Conservation (phyloP, 1,284 basidiomycete species). For the Porogramme epimiltina region DNA sequence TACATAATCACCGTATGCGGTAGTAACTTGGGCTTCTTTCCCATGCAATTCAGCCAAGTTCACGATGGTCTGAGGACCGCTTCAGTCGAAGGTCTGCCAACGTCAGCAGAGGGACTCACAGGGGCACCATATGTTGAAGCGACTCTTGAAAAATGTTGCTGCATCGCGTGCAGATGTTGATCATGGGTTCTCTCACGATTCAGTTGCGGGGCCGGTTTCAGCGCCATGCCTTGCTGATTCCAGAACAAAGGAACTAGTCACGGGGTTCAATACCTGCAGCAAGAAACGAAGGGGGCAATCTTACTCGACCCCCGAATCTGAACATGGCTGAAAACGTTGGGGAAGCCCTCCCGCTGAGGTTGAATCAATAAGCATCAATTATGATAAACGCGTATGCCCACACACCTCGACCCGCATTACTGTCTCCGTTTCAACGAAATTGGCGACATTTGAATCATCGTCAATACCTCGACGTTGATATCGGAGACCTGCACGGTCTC, state of each 20-base stretch:
- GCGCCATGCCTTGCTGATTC: conserved; percentile 81
- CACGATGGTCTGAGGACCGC: conserved; percentile 63
- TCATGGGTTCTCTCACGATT: conserved; percentile 70
- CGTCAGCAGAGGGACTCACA: conserved; percentile 42
- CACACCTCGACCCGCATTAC: conserved; percentile 78
- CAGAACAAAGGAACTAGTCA: conserved; percentile 84
- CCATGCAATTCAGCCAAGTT: conserved; percentile 92
- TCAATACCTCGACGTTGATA: conserved; percentile 97
- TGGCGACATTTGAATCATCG: conserved; percentile 80
- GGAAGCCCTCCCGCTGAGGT: conserved; percentile 72
- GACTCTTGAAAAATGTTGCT: conserved; percentile 76
- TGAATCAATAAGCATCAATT: neutral
- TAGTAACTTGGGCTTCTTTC: conserved; percentile 82
- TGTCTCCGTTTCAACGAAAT: conserved; percentile 94
- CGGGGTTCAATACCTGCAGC: conserved; percentile 6
- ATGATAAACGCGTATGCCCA: conserved; percentile 3
- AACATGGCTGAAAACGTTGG: conserved; percentile 85
- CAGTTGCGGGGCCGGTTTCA: conserved; percentile 88
- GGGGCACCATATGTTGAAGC: conserved; percentile 76
- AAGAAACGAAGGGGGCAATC: conserved; percentile 24
- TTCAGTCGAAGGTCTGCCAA: neutral
- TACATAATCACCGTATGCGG: conserved; percentile 76
- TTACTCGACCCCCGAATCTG: conserved; percentile 89
- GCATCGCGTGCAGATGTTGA: conserved; percentile 73
- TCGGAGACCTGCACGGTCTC: conserved; percentile 90